Evolutionary conservation across 108 stramenopile species (phyloP).

Genomic region (Asterionellopsis glacialis): DNA sequence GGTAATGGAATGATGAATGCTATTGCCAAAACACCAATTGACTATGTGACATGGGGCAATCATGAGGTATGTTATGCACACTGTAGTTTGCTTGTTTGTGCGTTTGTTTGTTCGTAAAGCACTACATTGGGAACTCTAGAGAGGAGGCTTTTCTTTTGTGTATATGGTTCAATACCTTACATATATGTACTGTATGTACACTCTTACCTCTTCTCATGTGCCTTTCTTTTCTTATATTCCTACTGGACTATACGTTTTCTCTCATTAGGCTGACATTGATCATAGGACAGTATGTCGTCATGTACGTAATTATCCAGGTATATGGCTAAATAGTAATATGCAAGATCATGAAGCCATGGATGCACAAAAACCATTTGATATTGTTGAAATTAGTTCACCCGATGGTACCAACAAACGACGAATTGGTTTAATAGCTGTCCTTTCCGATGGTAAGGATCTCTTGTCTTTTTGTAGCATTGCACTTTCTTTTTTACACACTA

Average conservation of each 20-base stretch:
- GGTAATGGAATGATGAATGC: constrained; percentile 54
- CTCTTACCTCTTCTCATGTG: too few relatives aligned
- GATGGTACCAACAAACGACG: constrained; percentile 15
- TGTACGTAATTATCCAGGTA: constrained; percentile 11
- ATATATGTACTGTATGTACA: too few relatives aligned
- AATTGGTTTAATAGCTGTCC: constrained; percentile 16
- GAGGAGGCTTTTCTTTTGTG: too few relatives aligned
- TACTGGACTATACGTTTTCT: too few relatives aligned
- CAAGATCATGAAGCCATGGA: constrained; percentile 25
- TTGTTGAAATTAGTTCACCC: constrained; percentile 11
- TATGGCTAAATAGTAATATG: constrained; percentile 33
- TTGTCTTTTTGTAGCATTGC: too few relatives aligned
- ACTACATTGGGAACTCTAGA: too few relatives aligned
- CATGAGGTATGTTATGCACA: too few relatives aligned
- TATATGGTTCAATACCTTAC: too few relatives aligned
- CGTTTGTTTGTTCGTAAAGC: too few relatives aligned
- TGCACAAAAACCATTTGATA: constrained; percentile 9
- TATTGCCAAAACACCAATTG: constrained; percentile 24
- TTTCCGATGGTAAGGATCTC: constrained; percentile 8
- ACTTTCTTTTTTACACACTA: too few relatives aligned
- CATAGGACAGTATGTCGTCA: constrained; percentile 17
- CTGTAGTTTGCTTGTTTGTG: too few relatives aligned
- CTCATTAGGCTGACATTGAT: constrained; percentile 20
- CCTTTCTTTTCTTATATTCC: too few relatives aligned
- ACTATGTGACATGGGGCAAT: constrained; percentile 41